Base-by-base conservation (phyloP, 805 yeast genomes). In the Wickerhamomyces alni region DNA sequence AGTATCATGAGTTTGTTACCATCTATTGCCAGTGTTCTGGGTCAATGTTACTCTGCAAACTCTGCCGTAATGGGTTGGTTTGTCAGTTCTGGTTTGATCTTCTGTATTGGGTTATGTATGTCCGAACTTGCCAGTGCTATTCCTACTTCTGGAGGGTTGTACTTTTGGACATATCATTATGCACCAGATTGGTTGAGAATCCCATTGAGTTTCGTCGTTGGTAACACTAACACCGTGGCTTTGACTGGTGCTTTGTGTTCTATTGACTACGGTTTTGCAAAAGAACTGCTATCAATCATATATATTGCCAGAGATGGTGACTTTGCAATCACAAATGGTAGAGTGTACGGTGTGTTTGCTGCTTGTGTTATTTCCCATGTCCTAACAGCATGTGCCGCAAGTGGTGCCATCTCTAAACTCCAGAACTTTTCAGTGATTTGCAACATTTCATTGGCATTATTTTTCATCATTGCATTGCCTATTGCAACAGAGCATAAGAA, bases 101-200 rank as follows among this genome's bases (percentile, higher is more conserved):
- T 80, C 39, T 53, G 67, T 9, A 70, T 78, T n/a, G 87, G 87
- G 15, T 45, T 72, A 8, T 67, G 82, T 15, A 74, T 83, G 78
- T 68, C 84, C 6, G 82, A 80, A 50, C 58, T 80, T 45, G 85
- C 82, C 1, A 72, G 81, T 28, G 74, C 87, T 1, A 72, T 79
- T 47, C 89, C 91, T 21, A 82, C 89, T 1, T 74, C 83, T 17
- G 89, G 89, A 39, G 89, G 89, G 8, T 62, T 82, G 30, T 83
- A 80, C 54, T 77, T 74, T 58, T 78, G 83, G 80, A 75, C 85
- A 2, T 77, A 69, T 57, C 70, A 77, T 54, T 81, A 77, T 54
- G 77, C 87, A 19, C 88, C 87, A 2, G 71, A 66, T 36, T 48
- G 51, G 4, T 48, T 66, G 25, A 69, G 74, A 51, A 70, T 72